phyloP scores from a whole-genome alignment of 306 rosid genomes.

The Cotoneaster glaucophyllus region DNA sequence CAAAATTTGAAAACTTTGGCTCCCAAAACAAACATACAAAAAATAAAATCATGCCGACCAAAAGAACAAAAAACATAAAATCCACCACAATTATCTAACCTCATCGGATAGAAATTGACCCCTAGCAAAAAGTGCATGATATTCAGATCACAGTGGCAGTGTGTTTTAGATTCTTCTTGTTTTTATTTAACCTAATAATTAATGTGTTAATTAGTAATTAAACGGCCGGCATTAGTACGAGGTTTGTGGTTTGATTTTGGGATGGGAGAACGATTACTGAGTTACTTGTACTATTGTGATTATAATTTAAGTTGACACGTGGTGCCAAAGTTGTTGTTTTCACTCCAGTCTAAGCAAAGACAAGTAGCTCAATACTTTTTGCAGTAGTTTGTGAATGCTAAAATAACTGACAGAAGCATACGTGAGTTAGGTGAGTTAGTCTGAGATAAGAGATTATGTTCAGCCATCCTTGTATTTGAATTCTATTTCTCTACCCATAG shows the following conservation, averaged over 20 bases:
- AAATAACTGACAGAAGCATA: no score
- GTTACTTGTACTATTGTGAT: background rate
- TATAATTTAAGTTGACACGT: background rate
- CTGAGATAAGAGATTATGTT: no score
- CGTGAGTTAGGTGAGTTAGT: no score
- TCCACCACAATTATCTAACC: background rate
- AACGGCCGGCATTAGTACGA: slow-evolving; percentile 30
- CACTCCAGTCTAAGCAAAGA: background rate
- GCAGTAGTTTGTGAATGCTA: background rate
- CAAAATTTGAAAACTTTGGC: background rate
- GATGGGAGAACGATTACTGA: background rate
- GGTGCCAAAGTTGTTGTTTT: background rate
- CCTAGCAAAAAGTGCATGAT: background rate
- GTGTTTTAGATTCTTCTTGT: slow-evolving; percentile 22
- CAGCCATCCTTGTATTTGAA: no score
- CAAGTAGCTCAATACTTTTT: background rate
- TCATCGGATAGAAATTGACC: background rate
- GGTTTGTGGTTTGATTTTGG: slow-evolving; percentile 25
- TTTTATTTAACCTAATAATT: background rate
- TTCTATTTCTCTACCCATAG: no score
- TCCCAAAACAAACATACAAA: background rate
- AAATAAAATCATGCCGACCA: background rate
- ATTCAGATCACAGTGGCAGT: slow-evolving; percentile 7
- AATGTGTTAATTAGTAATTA: slow-evolving; percentile 19
- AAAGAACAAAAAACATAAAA: no score